Percentiles rank a stretch among this genome's conserved stretches.
Conservation (phyloP, 176 grass and related monocot genomes). For the Luzula sylvatica region DNA sequence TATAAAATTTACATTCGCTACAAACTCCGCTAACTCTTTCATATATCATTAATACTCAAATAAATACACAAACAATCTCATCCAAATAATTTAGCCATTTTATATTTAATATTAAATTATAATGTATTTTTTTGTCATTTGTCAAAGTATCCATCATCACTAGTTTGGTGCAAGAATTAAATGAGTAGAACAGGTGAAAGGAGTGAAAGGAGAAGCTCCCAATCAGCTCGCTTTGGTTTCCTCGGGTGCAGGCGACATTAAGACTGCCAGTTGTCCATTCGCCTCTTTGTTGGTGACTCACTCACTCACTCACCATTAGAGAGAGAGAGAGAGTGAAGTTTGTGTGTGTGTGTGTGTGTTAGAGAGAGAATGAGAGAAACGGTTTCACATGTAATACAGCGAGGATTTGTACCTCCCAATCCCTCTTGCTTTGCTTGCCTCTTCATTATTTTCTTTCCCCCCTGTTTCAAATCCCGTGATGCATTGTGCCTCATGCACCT, state of each 20-base stretch:
- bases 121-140: too few species aligned
- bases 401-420: slow-evolving; percentile 14
- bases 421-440: background rate
- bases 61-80: too few species aligned
- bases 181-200: slow-evolving; percentile 8
- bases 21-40: too few species aligned
- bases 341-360: too few species aligned
- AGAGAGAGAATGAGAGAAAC: background rate
- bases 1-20: too few species aligned
- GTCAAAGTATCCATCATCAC: too few species aligned
- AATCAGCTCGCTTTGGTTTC: slow-evolving; percentile 15
- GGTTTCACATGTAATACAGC: slow-evolving; percentile 23
- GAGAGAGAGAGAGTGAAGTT: background rate
- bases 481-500: too few species aligned
- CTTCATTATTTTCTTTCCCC: background rate
- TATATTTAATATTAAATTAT: too few species aligned
- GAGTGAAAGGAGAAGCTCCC: background rate
- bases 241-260: slow-evolving; percentile 20
- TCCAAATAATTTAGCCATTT: too few species aligned
- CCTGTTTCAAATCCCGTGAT: background rate
- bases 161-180: slow-evolving; percentile 4
- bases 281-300: slow-evolving; percentile 14
- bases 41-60: too few species aligned
- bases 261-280: slow-evolving; percentile 22
- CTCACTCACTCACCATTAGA: background rate